Evolutionary conservation across 2,329 filamentous ascomycete species (phyloP).

Genomic region (Cytospora chrysosperma): DNA sequence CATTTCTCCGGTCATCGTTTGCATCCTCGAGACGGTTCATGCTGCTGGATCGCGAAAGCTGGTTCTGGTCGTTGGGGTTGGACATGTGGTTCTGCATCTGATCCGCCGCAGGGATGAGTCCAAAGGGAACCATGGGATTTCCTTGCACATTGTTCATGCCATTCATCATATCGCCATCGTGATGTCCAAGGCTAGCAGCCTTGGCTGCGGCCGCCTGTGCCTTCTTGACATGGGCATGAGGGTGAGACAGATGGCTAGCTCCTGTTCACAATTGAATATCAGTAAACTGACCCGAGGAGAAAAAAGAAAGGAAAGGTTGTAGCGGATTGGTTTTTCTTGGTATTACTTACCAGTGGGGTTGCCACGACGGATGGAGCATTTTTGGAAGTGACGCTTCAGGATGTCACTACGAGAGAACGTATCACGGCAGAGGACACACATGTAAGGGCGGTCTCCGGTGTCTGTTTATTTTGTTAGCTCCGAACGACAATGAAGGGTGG

Average conservation of each 20-base stretch:
- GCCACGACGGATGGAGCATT: conserved; percentile 93
- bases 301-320: too few relatives aligned
- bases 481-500: conserved; percentile 25
- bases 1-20: conserved; percentile 57
- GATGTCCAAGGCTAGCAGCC: conserved; percentile 45
- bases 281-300: too few relatives aligned
- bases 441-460: conserved; percentile 96
- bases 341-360: conserved; percentile 65
- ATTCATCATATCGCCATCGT: conserved; percentile 57
- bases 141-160: conserved; percentile 58
- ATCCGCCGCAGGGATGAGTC: conserved; percentile 47
- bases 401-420: conserved; percentile 98
- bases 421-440: conserved; percentile 96
- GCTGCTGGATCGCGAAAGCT: conserved; percentile 61
- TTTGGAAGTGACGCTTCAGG: conserved; percentile 97
- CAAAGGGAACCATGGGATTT: conserved; percentile 50
- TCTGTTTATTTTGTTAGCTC: conserved; percentile 52
- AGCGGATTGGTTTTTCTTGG: too few relatives aligned
- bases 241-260: conserved; percentile 90
- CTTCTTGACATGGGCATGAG: conserved; percentile 85
- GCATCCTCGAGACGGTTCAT: conserved; percentile 58
- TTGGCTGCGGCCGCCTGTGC: conserved; percentile 61
- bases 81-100: conserved; percentile 56
- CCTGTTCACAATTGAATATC: conserved; percentile 42
- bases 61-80: conserved; percentile 54